Base-by-base conservation (phyloP, 108 stramenopile genomes). In the Cyclotella choctawhatcheeana region DNA sequence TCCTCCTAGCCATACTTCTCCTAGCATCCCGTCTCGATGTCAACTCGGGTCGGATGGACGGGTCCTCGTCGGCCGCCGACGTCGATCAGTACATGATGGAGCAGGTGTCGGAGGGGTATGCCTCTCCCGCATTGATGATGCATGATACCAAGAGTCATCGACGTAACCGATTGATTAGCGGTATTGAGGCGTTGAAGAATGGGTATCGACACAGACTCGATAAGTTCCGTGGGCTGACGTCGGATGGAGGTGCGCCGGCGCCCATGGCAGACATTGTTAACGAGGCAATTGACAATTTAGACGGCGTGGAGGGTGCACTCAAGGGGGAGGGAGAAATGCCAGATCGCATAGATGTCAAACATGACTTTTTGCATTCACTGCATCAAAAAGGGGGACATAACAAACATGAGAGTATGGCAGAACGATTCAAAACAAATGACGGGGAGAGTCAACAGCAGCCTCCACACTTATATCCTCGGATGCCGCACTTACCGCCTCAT, bases 401-500 rank as follows among this genome's bases (percentile, higher is more conserved):
- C 27, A 20, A 37, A 33, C 58, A 44, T 27, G 33, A 67, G 26
- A 68, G n/a, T 4, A 54, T 30, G 32, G 27, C 59, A 5, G 48
- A 53, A 14, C 26, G 18, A 16, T 44, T 20, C n/a, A n/a, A n/a
- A n/a, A n/a, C n/a, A n/a, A n/a, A n/a, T n/a, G n/a, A n/a, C n/a
- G n/a, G 32, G 6, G 30, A 20, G 10, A 58, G 18, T 24, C 50
- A 44, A n/a, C n/a, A n/a, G n/a, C n/a, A n/a, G n/a, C 44, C 72
- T 56, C 25, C 61, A 47, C 3, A 48, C 34, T 31, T 64, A 18
- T 12, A 65, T 63, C 27, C 40, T 4, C 40, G 44, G 0, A 30
- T 81, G 16, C 79, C 79, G 0, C 72, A 67, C 14, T 44, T 81
- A 17, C 79, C 79, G 8, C 72, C 79, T 29, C 67, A 73, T 33